A percentile compares a stretch with the other conserved stretches of the same genome.
These are phyloP conservation scores for Polytrichum commune DNA, from an alignment of 225 moss, liverwort and hornwort species.

Conservation along the genomic window DNA sequence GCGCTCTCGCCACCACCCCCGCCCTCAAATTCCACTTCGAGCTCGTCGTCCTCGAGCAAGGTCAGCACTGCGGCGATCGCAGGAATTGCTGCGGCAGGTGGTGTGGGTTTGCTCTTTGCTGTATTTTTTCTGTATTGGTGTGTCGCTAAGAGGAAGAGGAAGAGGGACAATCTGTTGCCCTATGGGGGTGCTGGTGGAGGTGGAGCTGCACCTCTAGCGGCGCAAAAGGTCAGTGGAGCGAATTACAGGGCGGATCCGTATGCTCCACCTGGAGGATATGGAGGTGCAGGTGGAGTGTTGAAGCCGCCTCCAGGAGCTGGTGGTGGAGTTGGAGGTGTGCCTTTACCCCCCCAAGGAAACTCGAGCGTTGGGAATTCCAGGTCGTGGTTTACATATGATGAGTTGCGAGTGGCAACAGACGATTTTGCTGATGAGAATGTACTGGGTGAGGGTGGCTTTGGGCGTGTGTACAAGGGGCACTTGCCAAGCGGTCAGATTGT, in stretches of 20 bases:
- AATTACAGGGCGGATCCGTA: neutral
- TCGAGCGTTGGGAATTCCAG: slow-evolving; percentile 73
- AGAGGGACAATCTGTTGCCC: slow-evolving; percentile 25
- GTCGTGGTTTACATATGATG: slow-evolving; percentile 81
- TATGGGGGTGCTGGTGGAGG: slow-evolving; percentile 17
- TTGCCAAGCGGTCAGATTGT: slow-evolving; percentile 66
- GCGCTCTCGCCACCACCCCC: neutral
- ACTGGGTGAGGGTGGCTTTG: slow-evolving; percentile 85
- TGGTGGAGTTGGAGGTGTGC: slow-evolving; percentile 16
- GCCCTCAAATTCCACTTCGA: neutral
- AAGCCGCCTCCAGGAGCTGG: slow-evolving; percentile 15
- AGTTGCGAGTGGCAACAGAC: slow-evolving; percentile 66
- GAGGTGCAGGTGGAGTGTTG: slow-evolving; percentile 23
- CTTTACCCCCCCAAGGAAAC: slow-evolving; percentile 40
- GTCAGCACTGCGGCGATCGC: neutral
- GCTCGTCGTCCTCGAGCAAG: rapidly evolving
- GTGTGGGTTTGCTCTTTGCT: slow-evolving; percentile 14
- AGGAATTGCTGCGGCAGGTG: slow-evolving; percentile 28
- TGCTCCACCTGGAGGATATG: slow-evolving; percentile 22
- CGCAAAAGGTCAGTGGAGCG: slow-evolving; percentile 25
- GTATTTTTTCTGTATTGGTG: slow-evolving; percentile 6
- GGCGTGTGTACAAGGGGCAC: slow-evolving; percentile 77
- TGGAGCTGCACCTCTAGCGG: slow-evolving; percentile 15
- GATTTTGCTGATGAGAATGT: slow-evolving; percentile 67
- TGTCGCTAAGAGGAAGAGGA: slow-evolving; percentile 19